Conservation (phyloP, 768 basidiomycete species). For the Mycena alexandri region DNA sequence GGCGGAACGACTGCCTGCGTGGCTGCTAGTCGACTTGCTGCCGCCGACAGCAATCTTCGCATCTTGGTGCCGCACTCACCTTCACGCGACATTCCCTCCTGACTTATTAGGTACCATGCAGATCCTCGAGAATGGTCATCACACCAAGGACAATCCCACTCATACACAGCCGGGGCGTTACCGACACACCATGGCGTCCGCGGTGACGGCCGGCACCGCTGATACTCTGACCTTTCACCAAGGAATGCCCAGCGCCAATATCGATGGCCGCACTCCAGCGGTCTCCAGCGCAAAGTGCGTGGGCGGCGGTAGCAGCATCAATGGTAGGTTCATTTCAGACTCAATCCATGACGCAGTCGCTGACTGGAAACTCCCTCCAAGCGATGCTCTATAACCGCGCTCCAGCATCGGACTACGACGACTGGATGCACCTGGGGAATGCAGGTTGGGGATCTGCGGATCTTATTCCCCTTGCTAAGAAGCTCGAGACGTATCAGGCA, state of each 20-base stretch:
- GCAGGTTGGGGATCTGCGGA: constrained; percentile 15
- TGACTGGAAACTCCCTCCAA: too few species aligned
- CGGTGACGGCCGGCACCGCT: too few species aligned
- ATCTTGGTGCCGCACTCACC: too few species aligned
- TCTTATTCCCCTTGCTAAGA: constrained; percentile 12
- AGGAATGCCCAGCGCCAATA: too few species aligned
- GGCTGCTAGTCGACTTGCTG: constrained; percentile 1
- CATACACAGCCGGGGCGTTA: constrained; percentile 6
- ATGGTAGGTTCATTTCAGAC: neutral
- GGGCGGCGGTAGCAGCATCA: constrained; percentile 50
- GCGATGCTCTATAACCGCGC: constrained; percentile 14
- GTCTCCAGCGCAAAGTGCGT: neutral
- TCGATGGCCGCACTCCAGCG: neutral
- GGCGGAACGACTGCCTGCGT: constrained; percentile 14
- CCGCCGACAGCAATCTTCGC: constrained; percentile 1
- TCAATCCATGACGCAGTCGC: neutral
- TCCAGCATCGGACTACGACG: constrained; percentile 11
- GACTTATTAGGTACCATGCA: too few species aligned
- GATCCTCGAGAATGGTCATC: constrained; percentile 4
- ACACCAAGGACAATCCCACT: neutral
- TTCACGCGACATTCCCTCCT: too few species aligned
- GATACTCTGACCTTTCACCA: too few species aligned
- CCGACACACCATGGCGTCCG: too few species aligned
- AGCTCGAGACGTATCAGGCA: constrained; percentile 45
- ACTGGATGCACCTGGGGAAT: constrained; percentile 10